Evolutionary conservation across 331 rosid genomes (phyloP), one percentile per base, ranked within the genome.

Genomic region (Cydonia oblonga): DNA sequence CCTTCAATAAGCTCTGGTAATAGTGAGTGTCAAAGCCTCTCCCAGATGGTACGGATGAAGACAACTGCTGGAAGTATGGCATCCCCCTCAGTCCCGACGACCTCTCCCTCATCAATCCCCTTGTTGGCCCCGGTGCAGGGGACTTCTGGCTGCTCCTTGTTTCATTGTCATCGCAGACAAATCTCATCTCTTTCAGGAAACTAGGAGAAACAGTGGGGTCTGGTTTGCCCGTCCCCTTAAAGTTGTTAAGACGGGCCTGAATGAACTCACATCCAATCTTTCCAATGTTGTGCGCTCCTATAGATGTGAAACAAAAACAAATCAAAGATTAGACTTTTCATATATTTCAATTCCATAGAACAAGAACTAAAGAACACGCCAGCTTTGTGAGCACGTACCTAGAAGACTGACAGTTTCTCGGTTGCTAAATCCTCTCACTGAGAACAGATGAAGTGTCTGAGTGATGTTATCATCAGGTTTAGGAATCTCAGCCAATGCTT

Each of bases 341-440:
- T 8, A 10, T 10, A 68, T 25, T 80, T 51, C 57, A 70, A 26
- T 30, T 29, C 65, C 64, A 73, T 44, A 24, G 22, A 70, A 22
- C 7, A 57, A 56, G 30, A 2, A 52, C 56, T 5, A 23, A 70
- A 16, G 30, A 59, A 30, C 5, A 44, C 49, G 25, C 2, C 26
- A 19, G 38, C 7, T 40, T 58, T 25, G 5, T 25, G 20, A 9
- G 66, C 24, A 63, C 70, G 16, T 83, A 89, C 98, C 96, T 67
- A 93, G 88, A 77, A 91, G 96, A 82, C 89, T 88, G 78, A 93
- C 97, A 46, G 95, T 84, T 70, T 91, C 96, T 87, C 93, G 81
- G 69, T 82, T 89, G 60, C 77, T 77, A 26, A 93, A 89, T 67
- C 98, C 98, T 76, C 90, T 88, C n/a, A 75, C 82, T 20, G 71